A percentile compares a stretch with the other conserved stretches of the same genome.
Conservation (phyloP, 2,329 filamentous ascomycete species). For the Ascochyta koolunga region DNA sequence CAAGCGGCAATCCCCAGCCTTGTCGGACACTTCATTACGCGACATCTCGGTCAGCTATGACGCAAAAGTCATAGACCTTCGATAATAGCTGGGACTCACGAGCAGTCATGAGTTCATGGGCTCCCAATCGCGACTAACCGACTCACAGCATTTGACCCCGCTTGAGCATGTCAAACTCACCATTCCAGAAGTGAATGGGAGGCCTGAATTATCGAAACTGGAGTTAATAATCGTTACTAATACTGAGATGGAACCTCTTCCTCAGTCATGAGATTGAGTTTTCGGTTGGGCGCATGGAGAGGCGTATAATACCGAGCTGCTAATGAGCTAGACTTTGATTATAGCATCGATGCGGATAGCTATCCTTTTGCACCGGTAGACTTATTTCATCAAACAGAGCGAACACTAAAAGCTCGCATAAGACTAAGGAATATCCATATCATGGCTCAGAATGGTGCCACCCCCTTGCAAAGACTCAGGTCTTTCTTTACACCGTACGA, state of each 20-base stretch:
- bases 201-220: slow-evolving; percentile 1
- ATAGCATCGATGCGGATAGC: not conserved
- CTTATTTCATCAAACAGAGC: slow-evolving; percentile 6
- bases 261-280: not conserved
- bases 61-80: no score
- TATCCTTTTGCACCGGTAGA: not conserved
- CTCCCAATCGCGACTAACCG: not conserved
- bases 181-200: not conserved
- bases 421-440: slow-evolving; percentile 34
- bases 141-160: not conserved
- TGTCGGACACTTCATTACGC: no score
- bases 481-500: slow-evolving; percentile 29
- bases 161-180: not conserved
- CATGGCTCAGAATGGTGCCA: slow-evolving; percentile 37
- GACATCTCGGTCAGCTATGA: not conserved
- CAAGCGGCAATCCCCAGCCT: not conserved
- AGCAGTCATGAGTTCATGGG: not conserved
- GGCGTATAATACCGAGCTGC: not conserved
- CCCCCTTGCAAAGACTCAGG: slow-evolving; percentile 34
- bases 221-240: not conserved
- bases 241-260: not conserved
- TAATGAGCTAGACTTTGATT: slow-evolving; percentile 1
- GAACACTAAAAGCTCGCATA: not conserved
- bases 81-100: not conserved
- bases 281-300: not conserved